A percentile compares a stretch with the other conserved stretches of the same genome.
Evolutionary conservation across 2,329 filamentous ascomycete species (phyloP).

Genomic region (Colletotrichum liriopes): DNA sequence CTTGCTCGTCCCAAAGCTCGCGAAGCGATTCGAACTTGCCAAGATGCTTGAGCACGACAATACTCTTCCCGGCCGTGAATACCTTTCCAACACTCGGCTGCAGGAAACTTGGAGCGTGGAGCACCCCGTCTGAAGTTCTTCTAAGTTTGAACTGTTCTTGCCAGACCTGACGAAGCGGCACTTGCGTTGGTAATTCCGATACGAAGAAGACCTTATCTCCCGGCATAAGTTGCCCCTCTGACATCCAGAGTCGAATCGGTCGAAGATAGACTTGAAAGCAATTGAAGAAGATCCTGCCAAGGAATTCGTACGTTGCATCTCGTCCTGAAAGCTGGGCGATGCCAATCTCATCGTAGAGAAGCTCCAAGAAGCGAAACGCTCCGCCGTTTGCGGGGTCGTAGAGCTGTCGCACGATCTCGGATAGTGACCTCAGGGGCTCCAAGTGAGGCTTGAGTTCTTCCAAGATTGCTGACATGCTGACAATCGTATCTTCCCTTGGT

Average conservation of each 20-base stretch:
- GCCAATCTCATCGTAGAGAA: conserved; percentile 80
- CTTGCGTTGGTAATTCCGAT: conserved; percentile 68
- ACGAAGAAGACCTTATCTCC: conserved; percentile 82
- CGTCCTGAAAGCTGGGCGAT: conserved; percentile 80
- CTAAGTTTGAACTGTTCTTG: conserved; percentile 80
- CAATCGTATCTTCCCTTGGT: conserved; percentile 66
- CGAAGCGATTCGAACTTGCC: conserved; percentile 63
- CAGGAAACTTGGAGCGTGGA: conserved; percentile 84
- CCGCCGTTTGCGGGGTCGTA: conserved; percentile 63
- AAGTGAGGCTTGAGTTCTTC: conserved; percentile 69
- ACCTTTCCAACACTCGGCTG: conserved; percentile 79
- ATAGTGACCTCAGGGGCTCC: conserved; percentile 72
- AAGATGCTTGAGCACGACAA: conserved; percentile 85
- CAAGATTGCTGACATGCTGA: conserved; percentile 78
- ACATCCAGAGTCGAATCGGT: conserved; percentile 88
- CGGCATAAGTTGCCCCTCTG: conserved; percentile 78
- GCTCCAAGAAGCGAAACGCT: conserved; percentile 83
- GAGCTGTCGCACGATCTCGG: conserved; percentile 73
- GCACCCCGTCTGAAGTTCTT: conserved; percentile 68
- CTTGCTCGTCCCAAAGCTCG: conserved; percentile 53
- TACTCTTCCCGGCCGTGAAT: conserved; percentile 90
- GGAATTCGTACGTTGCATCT: conserved; percentile 70
- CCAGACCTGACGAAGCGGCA: conserved; percentile 80
- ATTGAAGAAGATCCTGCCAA: conserved; percentile 81
- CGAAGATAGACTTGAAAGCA: conserved; percentile 88